Conservation (phyloP, 257 asterid genomes). For the Fraxinus americana region DNA sequence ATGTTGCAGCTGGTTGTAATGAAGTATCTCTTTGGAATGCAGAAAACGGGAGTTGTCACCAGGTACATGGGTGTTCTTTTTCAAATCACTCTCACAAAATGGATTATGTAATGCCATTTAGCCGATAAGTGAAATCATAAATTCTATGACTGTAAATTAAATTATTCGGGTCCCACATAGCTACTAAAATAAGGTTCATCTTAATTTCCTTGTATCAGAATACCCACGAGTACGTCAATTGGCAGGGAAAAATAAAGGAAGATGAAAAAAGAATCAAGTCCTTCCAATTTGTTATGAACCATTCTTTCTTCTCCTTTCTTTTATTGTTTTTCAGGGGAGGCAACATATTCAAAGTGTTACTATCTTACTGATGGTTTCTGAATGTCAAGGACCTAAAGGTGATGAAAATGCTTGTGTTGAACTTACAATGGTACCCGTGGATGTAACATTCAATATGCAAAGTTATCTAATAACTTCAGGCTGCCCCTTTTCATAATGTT, state of each 20-base stretch:
- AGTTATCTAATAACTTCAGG: not conserved
- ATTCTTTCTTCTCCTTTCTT: conserved; percentile 11
- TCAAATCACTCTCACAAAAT: conserved; percentile 7
- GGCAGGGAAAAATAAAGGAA: not conserved
- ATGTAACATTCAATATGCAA: conserved; percentile 1
- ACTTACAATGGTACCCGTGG: not conserved
- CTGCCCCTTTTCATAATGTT: conserved; percentile 20
- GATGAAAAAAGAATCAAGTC: not conserved
- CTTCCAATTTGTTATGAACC: not conserved
- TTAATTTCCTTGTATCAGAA: not conserved
- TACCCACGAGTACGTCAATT: not conserved
- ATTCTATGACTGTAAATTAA: not conserved
- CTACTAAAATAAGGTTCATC: not conserved
- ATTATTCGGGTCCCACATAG: not conserved
- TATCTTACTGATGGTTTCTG: conserved; percentile 15
- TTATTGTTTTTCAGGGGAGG: conserved; percentile 5
- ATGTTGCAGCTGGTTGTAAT: conserved; percentile 96
- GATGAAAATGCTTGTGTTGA: not conserved
- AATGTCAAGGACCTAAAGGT: not conserved
- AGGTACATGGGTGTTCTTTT: conserved; percentile 50
- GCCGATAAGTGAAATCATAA: conserved; percentile 1
- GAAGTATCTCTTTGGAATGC: conserved; percentile 99
- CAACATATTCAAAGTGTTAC: conserved; percentile 1
- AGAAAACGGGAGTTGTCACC: conserved; percentile 97
- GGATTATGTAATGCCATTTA: conserved; percentile 14